phyloP scores from a whole-genome alignment of 345 rosid species.

The Populus nigra region DNA sequence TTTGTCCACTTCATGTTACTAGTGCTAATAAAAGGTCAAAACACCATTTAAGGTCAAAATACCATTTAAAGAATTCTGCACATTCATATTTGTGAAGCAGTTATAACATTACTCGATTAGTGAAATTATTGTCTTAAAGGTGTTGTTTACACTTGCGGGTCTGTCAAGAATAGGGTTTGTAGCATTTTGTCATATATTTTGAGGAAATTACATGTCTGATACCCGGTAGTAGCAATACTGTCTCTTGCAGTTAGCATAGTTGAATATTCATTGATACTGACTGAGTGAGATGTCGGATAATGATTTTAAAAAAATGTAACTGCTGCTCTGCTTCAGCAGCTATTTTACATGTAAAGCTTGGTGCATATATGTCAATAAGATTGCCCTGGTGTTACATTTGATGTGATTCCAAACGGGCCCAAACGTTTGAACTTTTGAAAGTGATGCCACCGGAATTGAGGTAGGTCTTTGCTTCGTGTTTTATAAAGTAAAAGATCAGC shows the following conservation, averaged over 20 bases:
- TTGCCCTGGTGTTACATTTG: neutral
- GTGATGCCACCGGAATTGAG: neutral
- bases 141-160: neutral
- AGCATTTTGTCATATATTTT: neutral
- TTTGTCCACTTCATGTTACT: constrained; percentile 29
- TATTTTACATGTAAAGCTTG: neutral
- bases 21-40: constrained; percentile 13
- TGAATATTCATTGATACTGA: neutral
- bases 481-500: neutral
- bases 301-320: neutral
- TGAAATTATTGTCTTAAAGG: neutral
- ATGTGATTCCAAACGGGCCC: neutral
- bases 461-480: neutral
- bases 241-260: neutral
- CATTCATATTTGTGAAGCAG: constrained; percentile 10
- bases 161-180: neutral
- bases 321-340: neutral
- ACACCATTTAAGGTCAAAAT: neutral
- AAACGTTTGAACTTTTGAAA: neutral
- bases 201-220: neutral
- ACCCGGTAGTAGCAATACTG: neutral
- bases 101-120: neutral
- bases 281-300: neutral
- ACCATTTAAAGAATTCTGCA: neutral
- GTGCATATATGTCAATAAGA: neutral